Base-by-base conservation (phyloP, 2,329 filamentous ascomycete genomes). In the Fusarium zealandicum region DNA sequence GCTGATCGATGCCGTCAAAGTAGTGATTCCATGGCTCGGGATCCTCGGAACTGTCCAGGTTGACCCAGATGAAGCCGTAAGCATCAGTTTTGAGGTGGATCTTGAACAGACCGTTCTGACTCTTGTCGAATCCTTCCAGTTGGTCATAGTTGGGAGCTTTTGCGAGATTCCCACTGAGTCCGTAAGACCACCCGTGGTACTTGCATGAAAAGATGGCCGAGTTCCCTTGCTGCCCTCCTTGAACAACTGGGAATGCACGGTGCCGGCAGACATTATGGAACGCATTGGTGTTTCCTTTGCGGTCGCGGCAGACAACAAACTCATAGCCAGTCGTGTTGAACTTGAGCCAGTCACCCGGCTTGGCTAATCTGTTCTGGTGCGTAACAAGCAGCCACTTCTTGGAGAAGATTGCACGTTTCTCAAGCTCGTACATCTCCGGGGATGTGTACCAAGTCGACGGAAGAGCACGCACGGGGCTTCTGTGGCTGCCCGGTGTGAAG, bases 251-350 rank as follows among this genome's bases (percentile, higher is more conserved):
- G 59, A 81, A 87, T 8, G 84, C 84, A 3, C 84, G 75, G 64
- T 87, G 84, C 2, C 84, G 74, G 70, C 84, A 87, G n/a, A 86
- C 75, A 61, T 87, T 86, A 70, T 87, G 84, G 64, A 87, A 86
- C 8, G 78, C 83, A 42, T 82, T 80, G 68, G 85, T 78, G 6
- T 77, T 75, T 12, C 78, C 78, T 8, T 79, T 72, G 8, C 57
- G 45, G 30, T 65, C 63, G 9, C 63, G 60, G 37, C 38, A 46
- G 12, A 86, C 69, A 55, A 86, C 72, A 65, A 86, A 82, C 16
- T 81, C 75, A 70, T 80, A 85, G 2, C 79, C 82, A 2, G 82
- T 80, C 4, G 82, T 66, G 12, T 80, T 75, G 55, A 78, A 86
- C 20, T 78, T 76, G 36, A 85, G 74, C 70, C 80, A 88, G 65